A percentile compares a stretch with the other conserved stretches of the same genome.
These are phyloP conservation scores for Lanmaoa pseudosensibilis DNA, from an alignment of 768 basidiomycete genomes.

Conservation along the genomic window DNA sequence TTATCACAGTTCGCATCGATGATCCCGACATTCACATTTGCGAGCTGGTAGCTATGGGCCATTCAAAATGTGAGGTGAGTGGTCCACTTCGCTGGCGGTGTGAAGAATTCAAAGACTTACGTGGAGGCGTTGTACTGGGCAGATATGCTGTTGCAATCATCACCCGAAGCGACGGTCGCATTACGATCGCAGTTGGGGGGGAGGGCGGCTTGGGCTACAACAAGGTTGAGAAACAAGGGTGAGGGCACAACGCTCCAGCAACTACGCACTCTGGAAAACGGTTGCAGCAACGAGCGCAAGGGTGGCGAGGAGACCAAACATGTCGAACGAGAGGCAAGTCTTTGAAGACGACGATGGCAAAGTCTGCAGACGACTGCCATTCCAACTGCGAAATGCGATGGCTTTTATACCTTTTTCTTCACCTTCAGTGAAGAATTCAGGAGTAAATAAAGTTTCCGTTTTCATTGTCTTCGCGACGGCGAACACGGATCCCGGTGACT, in stretches of 20 bases:
- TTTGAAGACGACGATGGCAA: neutral
- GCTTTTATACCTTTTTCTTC: constrained; percentile 18
- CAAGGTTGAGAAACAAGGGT: constrained; percentile 17
- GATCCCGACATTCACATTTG: constrained; percentile 44
- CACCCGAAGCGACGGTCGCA: constrained; percentile 56
- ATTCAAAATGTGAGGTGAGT: neutral
- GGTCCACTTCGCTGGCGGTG: neutral
- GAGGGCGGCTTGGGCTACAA: constrained; percentile 44
- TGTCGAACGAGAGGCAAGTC: neutral
- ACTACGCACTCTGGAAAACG: constrained; percentile 19
- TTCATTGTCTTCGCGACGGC: neutral
- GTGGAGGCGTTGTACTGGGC: constrained; percentile 59
- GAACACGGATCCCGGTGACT: neutral
- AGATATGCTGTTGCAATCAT: constrained; percentile 67
- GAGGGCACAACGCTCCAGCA: neutral
- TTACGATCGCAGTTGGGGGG: constrained; percentile 55
- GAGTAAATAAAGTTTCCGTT: neutral
- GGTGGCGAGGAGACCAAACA: constrained; percentile 21
- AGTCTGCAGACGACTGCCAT: neutral
- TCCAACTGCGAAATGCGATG: neutral
- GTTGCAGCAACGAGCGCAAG: constrained; percentile 16
- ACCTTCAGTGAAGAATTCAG: no score
- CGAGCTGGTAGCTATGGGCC: constrained; percentile 54
- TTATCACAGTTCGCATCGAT: constrained; percentile 60
- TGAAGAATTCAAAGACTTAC: constrained; percentile 36